Conservation (phyloP, 2,329 filamentous ascomycete species). For the Talaromyces sp. region DNA sequence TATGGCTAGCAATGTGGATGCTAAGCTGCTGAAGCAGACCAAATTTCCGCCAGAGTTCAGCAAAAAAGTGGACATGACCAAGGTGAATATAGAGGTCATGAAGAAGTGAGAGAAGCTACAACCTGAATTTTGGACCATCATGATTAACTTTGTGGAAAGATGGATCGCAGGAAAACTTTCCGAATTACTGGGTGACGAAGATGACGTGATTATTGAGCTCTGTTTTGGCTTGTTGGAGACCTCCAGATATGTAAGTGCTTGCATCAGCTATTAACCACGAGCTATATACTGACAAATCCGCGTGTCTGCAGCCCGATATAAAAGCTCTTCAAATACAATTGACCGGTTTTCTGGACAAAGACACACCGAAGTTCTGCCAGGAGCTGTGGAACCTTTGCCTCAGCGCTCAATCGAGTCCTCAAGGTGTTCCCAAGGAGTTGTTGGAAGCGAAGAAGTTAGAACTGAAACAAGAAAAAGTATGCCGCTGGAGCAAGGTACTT, state of each 20-base stretch:
- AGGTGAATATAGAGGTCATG: slow-evolving; percentile 96
- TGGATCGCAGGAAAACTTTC: slow-evolving; percentile 91
- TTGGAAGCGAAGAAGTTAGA: slow-evolving; percentile 95
- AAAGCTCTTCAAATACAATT: slow-evolving; percentile 93
- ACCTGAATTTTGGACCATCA: neutral
- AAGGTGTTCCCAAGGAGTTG: slow-evolving; percentile 90
- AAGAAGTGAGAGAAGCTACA: slow-evolving; percentile 68
- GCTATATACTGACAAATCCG: slow-evolving; percentile 23
- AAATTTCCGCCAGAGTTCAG: slow-evolving; percentile 94
- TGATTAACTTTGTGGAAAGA: slow-evolving; percentile 48
- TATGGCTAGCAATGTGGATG: slow-evolving; percentile 83
- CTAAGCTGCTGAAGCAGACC: slow-evolving; percentile 83
- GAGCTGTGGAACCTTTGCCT: slow-evolving; percentile 89
- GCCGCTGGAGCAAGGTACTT: neutral
- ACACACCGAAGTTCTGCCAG: slow-evolving; percentile 84
- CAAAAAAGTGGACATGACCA: slow-evolving; percentile 93
- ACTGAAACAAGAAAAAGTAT: slow-evolving; percentile 88
- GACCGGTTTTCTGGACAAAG: slow-evolving; percentile 90
- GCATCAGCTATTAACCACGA: neutral
- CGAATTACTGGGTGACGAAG: slow-evolving; percentile 84
- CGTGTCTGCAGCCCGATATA: slow-evolving; percentile 75
- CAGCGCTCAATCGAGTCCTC: slow-evolving; percentile 81
- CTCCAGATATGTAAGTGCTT: slow-evolving; percentile 64
- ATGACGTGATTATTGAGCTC: slow-evolving; percentile 92
- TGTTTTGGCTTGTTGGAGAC: slow-evolving; percentile 69